Evolutionary conservation across 345 rosid species (phyloP), one percentile per base, ranked within the genome.

Genomic region (thale cress (Arabidopsis thaliana)): DNA sequence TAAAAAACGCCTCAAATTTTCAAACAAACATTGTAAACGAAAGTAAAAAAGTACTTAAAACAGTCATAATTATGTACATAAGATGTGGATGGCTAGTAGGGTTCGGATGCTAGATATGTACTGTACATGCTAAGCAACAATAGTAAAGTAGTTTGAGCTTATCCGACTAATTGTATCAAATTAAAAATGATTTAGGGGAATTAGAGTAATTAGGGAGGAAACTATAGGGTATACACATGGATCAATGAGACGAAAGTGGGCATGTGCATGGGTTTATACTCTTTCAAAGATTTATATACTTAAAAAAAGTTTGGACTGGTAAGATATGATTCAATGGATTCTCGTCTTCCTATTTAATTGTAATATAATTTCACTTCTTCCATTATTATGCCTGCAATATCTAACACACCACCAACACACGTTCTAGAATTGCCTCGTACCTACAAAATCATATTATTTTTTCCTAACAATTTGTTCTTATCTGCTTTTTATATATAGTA

Each of bases 371-470:
- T 56, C 10, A 76, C 32, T 36, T 37, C 46, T 61, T 77, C 76
- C 48, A 77, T 77, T 64, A 71, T 77, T 70, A 49, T 70, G 76
- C 72, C 61, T 57, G 24, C 55, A 58, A 71, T 64, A 70, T 77
- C 71, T 70, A 70, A 77, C 67, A 46, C 80, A 70, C 59, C 59
- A 61, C 70, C 75, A 76, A 63, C 76, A 70, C 80, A 71, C 72
- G 76, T 77, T 71, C 53, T 59, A 77, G 46, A 77, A 64, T 38
- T 71, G 67, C 76, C 67, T 71, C 67, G 67, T 77, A 71, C 76
- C 72, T 77, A 77, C 72, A 71, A 71, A 70, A 41, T 59, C 71
- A 23, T 16, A 60, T 1, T 75, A 61, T 56, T 53, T 20, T 60
- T 60, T 68, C 37, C 50, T 45, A 41, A 24, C 70, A 24, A 13